Evolutionary conservation across 1,139 yeast species (phyloP), one percentile per base, ranked within the genome.

Genomic region (Chernovozyma aurita): DNA sequence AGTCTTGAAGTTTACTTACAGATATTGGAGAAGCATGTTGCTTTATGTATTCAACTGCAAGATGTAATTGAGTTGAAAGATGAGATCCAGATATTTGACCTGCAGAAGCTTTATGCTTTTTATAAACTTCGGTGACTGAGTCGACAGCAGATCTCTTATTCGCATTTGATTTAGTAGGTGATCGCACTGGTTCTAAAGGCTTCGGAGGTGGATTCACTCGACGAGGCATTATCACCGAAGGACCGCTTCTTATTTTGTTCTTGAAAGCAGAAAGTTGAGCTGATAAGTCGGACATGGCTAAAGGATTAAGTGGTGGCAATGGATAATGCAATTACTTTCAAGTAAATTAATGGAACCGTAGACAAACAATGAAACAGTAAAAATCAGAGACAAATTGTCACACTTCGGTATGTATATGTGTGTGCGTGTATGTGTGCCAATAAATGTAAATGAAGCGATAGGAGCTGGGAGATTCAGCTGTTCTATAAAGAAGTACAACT

Each of bases 1-100:
- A 78, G 30, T 73, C 69, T 44, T 80, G 79, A 29, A 86, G 61
- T 34, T 79, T 80, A 20, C 66, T 64, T 7, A 86, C 73, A 4
- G 78, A 61, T 1, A 88, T 79, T 0, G 96, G 87, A 21, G 71
- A 62, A 45, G 84, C 95, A 42, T 78, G 76, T 43, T 69, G 70
- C 53, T 75, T 78, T 42, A 92, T 80, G 54, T 80, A 85, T 53
- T 90, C 97, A 14, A 92, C 94, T 1, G 97, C 97, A 53, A 86
- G 76, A 43, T 84, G 80, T 41, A 87, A 65, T 56, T 85, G 87
- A 0, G 96, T 86, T 8, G 90, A 81, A 43, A 82, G 73, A 55
- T 85, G 95, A 11, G 84, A 72, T 1, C 75, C 73, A 4, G 70
- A 60, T 43, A 65, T 53, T 33, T 56, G 63, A 3, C 50, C 56